Conservation (phyloP, 305 asterid species). For the Rubia occidens region DNA sequence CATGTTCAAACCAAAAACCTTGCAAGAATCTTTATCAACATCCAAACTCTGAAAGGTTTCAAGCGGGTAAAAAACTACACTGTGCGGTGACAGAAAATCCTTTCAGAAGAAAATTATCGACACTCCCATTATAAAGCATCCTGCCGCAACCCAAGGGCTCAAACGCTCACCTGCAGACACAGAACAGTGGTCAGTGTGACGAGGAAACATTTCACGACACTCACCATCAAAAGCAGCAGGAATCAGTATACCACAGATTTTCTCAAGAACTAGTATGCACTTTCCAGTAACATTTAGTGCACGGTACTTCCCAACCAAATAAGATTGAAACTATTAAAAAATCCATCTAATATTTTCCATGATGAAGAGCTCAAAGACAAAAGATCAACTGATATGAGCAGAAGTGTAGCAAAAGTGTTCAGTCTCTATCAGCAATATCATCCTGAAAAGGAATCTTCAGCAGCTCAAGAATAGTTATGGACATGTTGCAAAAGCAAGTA, state of each 20-base stretch:
- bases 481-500: neutral
- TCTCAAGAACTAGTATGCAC: neutral
- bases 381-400: neutral
- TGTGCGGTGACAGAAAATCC: constrained; percentile 1
- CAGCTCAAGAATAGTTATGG: neutral
- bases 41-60: neutral
- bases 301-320: neutral
- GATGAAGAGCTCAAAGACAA: neutral
- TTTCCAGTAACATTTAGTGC: neutral
- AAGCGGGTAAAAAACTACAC: neutral
- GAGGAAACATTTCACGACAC: neutral
- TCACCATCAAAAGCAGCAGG: neutral
- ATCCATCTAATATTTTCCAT: neutral
- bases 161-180: constrained; percentile 61
- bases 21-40: neutral
- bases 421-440: neutral
- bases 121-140: constrained; percentile 71
- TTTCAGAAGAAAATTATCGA: constrained; percentile 68
- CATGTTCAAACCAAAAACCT: neutral
- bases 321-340: neutral
- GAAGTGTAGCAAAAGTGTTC: neutral
- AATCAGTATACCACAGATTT: neutral
- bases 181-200: neutral
- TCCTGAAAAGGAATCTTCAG: neutral
- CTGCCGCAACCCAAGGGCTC: constrained; percentile 85